phyloP scores from a whole-genome alignment of 2,329 filamentous ascomycete species.

The Arthrinium phaeospermum region DNA sequence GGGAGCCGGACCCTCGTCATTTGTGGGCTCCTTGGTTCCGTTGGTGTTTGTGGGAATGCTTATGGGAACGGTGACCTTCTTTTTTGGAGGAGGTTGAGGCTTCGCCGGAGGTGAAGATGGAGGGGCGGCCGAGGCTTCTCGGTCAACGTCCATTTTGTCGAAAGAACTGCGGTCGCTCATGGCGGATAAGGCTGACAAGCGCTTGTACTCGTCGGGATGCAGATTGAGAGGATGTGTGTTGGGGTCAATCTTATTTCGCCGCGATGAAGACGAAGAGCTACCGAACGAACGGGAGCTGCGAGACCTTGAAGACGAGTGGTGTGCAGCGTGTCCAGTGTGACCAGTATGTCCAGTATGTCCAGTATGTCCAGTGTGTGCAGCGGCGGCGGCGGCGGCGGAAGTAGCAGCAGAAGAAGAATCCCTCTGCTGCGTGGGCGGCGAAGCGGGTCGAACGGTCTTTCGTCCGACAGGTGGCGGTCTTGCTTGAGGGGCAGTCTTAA shows the following conservation, averaged over 20 bases:
- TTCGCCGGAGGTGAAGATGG: conserved; percentile 56
- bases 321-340: not conserved
- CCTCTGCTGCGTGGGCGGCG: conserved; percentile 11
- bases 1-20: conserved; percentile 62
- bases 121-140: conserved; percentile 60
- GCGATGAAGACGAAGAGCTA: conserved; percentile 54
- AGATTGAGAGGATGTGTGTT: conserved; percentile 89
- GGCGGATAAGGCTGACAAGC: conserved; percentile 70
- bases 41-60: conserved; percentile 53
- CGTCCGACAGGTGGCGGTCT: conserved; percentile 17
- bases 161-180: conserved; percentile 65
- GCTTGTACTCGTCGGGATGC: conserved; percentile 84
- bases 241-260: conserved; percentile 63
- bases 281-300: conserved; percentile 52
- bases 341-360: no score
- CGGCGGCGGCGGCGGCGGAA: no score
- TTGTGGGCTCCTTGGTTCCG: conserved; percentile 35
- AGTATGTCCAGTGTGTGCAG: no score
- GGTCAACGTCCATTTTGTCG: conserved; percentile 74
- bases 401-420: not conserved
- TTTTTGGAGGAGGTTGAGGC: conserved; percentile 37
- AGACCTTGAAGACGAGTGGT: conserved; percentile 41
- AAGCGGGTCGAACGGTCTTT: conserved; percentile 5
- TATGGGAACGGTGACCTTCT: conserved; percentile 58
- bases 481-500: conserved; percentile 35